Percentiles rank a stretch among this genome's conserved stretches.
Conservation (phyloP, 305 asterid genomes). For the Fraxinus velutina region DNA sequence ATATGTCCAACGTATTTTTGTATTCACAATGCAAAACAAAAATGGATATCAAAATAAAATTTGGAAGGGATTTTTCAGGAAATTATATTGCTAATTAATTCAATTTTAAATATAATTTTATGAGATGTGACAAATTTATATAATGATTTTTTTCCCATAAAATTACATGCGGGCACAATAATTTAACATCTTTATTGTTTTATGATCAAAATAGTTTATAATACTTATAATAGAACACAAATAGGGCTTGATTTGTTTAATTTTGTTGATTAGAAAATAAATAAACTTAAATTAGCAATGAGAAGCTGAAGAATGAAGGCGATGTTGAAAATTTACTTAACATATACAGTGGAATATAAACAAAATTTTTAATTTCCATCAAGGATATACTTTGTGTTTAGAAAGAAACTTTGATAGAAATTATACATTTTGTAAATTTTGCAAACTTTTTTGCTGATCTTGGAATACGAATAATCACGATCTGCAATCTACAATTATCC, state of each 20-base stretch:
- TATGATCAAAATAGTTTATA: neutral
- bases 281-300: neutral
- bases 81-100: neutral
- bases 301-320: neutral
- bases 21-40: neutral
- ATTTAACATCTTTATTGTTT: neutral
- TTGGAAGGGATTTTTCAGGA: neutral
- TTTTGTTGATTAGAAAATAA: neutral
- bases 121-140: neutral
- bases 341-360: no score
- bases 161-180: neutral
- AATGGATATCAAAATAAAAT: neutral
- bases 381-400: no score
- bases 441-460: no score
- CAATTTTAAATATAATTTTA: no score
- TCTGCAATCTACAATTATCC: no score
- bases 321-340: no score
- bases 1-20: neutral
- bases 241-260: neutral
- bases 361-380: no score
- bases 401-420: no score
- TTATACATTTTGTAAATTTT: no score
- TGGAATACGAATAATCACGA: no score
- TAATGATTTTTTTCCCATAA: neutral
- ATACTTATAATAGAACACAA: neutral